Conservation (phyloP, 2,329 filamentous ascomycete species). For the Coleophoma eucalyptorum region DNA sequence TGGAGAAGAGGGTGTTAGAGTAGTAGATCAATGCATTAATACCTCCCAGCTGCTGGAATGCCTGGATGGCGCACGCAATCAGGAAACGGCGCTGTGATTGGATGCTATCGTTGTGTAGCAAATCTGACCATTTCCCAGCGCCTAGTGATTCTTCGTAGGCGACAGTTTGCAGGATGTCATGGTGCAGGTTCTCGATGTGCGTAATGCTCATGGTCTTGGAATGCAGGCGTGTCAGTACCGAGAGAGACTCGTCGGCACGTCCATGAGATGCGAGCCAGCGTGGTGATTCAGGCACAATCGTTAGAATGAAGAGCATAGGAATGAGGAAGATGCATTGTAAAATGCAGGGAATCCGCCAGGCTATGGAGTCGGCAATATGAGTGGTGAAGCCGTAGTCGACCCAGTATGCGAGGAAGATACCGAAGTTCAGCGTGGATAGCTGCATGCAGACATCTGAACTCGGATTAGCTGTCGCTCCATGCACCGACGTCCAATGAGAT, state of each 20-base stretch:
- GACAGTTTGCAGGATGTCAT: constrained; percentile 28
- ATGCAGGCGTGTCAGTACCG: constrained; percentile 48
- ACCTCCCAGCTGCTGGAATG: constrained; percentile 45
- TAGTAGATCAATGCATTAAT: constrained; percentile 39
- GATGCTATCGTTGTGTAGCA: constrained; percentile 17
- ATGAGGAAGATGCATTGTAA: constrained; percentile 54
- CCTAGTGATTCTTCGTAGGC: constrained; percentile 29
- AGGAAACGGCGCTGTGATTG: constrained; percentile 47
- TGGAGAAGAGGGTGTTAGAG: constrained; percentile 40
- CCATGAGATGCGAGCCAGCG: constrained; percentile 39
- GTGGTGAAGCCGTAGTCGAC: constrained; percentile 54
- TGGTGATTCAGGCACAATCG: constrained; percentile 46
- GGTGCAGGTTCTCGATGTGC: constrained; percentile 22
- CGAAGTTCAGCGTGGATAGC: constrained; percentile 45
- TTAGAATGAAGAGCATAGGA: constrained; percentile 49
- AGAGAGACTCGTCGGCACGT: constrained; percentile 34
- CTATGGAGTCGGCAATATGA: constrained; percentile 38
- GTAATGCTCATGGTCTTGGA: constrained; percentile 11
- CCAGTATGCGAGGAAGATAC: constrained; percentile 58
- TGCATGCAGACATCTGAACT: constrained; percentile 38
- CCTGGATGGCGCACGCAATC: constrained; percentile 42
- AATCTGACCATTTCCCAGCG: constrained; percentile 24
- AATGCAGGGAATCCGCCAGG: constrained; percentile 58
- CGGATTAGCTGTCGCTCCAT: too few species aligned
- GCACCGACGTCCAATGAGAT: too few species aligned